These are phyloP conservation scores for Insectozyma bohioensis DNA, from an alignment of 1,139 yeast species.

Conservation along the genomic window DNA sequence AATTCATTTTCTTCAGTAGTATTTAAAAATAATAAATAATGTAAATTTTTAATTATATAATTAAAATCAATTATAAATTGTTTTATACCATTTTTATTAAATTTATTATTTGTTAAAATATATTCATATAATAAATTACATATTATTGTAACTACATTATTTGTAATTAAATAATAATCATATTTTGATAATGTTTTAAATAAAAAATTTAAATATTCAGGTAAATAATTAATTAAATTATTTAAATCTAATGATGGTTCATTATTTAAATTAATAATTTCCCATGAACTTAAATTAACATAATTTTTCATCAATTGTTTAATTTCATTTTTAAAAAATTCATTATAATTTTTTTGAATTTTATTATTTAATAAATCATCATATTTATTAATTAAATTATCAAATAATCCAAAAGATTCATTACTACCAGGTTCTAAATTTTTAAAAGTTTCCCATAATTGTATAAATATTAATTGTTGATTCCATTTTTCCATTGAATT, in stretches of 20 bases:
- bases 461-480: slow-evolving; percentile 61
- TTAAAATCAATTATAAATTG: slow-evolving; percentile 58
- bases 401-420: slow-evolving; percentile 51
- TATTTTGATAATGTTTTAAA: slow-evolving; percentile 27
- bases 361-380: slow-evolving; percentile 35
- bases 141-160: slow-evolving; percentile 45
- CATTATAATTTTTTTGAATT: slow-evolving; percentile 39
- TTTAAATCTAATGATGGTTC: slow-evolving; percentile 34
- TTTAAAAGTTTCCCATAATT: slow-evolving; percentile 54
- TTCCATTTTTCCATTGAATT: slow-evolving; percentile 63
- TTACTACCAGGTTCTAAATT: slow-evolving; percentile 15
- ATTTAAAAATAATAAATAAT: slow-evolving; percentile 19
- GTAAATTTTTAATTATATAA: slow-evolving; percentile 42
- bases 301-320: slow-evolving; percentile 52
- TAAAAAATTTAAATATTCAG: slow-evolving; percentile 36
- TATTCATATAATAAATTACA: slow-evolving; percentile 55
- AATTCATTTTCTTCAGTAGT: slow-evolving; percentile 11
- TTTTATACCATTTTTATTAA: slow-evolving; percentile 52
- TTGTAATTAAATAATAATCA: slow-evolving; percentile 30
- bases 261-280: slow-evolving; percentile 19
- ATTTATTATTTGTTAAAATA: slow-evolving; percentile 63
- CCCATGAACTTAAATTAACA: slow-evolving; percentile 44
- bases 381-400: slow-evolving; percentile 50
- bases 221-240: slow-evolving; percentile 32
- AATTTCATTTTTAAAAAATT: slow-evolving; percentile 51